A percentile compares a stretch with the other conserved stretches of the same genome.
Evolutionary conservation across 352 stramenopile genomes (phyloP).

Genomic region (Globisporangium cylindrosporum): DNA sequence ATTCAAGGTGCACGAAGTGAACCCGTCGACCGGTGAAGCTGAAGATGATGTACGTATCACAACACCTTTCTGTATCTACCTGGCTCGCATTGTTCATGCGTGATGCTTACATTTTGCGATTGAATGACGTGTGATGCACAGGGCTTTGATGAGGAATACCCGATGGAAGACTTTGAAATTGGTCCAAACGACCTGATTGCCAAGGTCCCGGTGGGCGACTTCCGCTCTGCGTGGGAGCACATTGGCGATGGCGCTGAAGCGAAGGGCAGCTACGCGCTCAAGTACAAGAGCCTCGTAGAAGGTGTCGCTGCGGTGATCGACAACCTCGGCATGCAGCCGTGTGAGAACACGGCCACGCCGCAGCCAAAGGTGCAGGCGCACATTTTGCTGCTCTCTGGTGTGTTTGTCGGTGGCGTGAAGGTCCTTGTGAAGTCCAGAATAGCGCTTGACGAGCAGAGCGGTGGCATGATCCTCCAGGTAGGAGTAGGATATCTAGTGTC

Average conservation of each 20-base stretch:
- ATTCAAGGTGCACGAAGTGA: slow-evolving; percentile 95
- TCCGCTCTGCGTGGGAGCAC: slow-evolving; percentile 95
- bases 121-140: slow-evolving; percentile 22
- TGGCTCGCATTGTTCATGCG: not conserved
- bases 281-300: slow-evolving; percentile 97
- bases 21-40: slow-evolving; percentile 91
- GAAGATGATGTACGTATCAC: slow-evolving; percentile 55
- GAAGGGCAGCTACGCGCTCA: slow-evolving; percentile 94
- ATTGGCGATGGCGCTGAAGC: slow-evolving; percentile 94
- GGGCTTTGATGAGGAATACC: slow-evolving; percentile 98
- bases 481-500: not conserved
- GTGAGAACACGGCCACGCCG: slow-evolving; percentile 91
- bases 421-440: slow-evolving; percentile 97
- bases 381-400: slow-evolving; percentile 94
- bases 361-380: slow-evolving; percentile 92
- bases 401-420: slow-evolving; percentile 95
- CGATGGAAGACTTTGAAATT: slow-evolving; percentile 97
- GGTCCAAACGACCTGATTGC: slow-evolving; percentile 96
- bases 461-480: slow-evolving; percentile 82
- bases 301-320: slow-evolving; percentile 94
- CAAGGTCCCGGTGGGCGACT: slow-evolving; percentile 95
- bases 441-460: slow-evolving; percentile 84
- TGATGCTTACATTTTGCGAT: not conserved
- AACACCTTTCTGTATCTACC: not conserved
- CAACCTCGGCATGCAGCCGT: slow-evolving; percentile 97